Percentiles rank a stretch among this genome's conserved stretches.
phyloP scores from a whole-genome alignment of 176 grass and related monocot genomes.

The Tillandsia leiboldiana region DNA sequence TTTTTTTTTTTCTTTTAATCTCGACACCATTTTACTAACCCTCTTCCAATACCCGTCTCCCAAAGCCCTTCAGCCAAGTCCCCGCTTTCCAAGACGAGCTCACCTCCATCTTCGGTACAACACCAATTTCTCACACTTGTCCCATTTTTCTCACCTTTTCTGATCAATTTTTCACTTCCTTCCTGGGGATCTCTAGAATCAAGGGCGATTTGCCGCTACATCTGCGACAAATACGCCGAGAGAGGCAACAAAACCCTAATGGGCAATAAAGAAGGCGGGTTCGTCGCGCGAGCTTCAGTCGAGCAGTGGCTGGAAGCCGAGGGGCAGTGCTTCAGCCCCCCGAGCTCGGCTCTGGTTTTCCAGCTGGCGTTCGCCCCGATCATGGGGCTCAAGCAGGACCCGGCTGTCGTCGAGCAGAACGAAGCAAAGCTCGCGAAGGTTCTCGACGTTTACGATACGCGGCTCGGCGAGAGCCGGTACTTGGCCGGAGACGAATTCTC shows the following conservation, averaged over 20 bases:
- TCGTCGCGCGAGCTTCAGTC: slow-evolving; percentile 39
- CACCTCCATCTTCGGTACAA: slow-evolving; percentile 61
- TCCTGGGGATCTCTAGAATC: slow-evolving; percentile 48
- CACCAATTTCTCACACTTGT: background rate
- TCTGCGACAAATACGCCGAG: slow-evolving; percentile 61
- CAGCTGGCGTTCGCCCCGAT: slow-evolving; percentile 61
- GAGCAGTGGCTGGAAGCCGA: slow-evolving; percentile 90
- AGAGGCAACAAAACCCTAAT: slow-evolving; percentile 44
- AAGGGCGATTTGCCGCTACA: slow-evolving; percentile 78
- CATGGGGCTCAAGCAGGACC: slow-evolving; percentile 50
- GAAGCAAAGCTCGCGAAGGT: slow-evolving; percentile 70
- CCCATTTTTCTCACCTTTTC: background rate
- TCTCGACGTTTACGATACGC: slow-evolving; percentile 64
- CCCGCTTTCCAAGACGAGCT: slow-evolving; percentile 82
- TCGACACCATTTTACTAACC: background rate
- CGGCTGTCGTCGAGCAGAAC: slow-evolving; percentile 47
- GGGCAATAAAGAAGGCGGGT: slow-evolving; percentile 51
- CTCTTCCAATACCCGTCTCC: background rate
- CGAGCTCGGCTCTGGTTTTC: slow-evolving; percentile 59
- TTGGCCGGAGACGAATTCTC: slow-evolving; percentile 72
- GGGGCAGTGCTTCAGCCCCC: slow-evolving; percentile 68
- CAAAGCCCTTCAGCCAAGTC: slow-evolving; percentile 77
- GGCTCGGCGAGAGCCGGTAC: slow-evolving; percentile 57
- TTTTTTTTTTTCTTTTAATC: background rate
- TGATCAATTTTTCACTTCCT: background rate